Percentiles rank a stretch among this genome's conserved stretches.
Evolutionary conservation across 2,329 filamentous ascomycete species (phyloP).

Genomic region (Sporothrix inflata): DNA sequence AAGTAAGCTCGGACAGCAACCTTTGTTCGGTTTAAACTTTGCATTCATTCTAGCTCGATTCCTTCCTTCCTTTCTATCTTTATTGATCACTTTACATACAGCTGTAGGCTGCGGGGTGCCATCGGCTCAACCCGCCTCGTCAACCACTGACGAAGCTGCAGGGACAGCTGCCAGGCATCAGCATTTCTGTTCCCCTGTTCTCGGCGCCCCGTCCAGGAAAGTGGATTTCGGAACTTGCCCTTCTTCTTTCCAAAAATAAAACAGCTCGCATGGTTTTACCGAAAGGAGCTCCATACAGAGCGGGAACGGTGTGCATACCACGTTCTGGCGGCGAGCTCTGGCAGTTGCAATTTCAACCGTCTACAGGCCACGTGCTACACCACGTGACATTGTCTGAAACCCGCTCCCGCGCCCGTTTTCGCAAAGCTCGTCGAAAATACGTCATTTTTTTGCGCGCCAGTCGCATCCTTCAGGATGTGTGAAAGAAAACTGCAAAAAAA

Average conservation of each 20-base stretch:
- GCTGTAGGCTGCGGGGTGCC: not conserved
- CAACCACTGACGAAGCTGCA: not conserved
- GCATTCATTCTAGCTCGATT: not conserved
- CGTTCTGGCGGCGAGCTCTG: not conserved
- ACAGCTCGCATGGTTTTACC: not conserved
- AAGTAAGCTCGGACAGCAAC: not conserved
- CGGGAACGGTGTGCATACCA: not conserved
- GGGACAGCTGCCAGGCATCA: conserved; percentile 17
- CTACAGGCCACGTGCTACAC: not conserved
- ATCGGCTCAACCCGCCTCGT: not conserved
- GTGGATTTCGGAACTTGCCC: not conserved
- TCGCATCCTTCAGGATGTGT: not conserved
- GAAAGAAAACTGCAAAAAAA: not conserved
- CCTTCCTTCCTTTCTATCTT: not conserved
- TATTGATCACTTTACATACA: not conserved
- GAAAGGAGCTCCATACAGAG: not conserved
- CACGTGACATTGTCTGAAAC: not conserved
- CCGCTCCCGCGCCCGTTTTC: not conserved
- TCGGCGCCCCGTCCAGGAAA: not conserved
- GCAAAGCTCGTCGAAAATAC: conserved; percentile 9
- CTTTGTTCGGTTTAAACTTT: not conserved
- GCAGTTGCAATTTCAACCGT: not conserved
- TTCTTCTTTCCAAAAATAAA: conserved; percentile 17
- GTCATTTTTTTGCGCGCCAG: conserved; percentile 20
- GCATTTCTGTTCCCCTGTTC: conserved; percentile 6